These are phyloP conservation scores for Farysia itapuensis DNA, from an alignment of 1,284 basidiomycete species.

Conservation along the genomic window DNA sequence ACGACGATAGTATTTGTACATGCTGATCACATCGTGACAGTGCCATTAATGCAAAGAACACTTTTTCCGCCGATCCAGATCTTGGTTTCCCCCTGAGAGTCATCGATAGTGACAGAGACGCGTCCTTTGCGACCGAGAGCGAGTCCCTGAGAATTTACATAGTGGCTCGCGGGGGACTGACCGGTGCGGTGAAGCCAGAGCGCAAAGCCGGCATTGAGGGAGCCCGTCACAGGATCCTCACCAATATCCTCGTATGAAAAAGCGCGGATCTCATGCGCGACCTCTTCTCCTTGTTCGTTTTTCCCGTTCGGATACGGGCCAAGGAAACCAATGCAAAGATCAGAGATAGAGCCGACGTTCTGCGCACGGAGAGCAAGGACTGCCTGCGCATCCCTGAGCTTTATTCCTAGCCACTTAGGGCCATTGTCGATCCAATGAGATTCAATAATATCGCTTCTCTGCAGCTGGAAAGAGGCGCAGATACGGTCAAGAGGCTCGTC, in stretches of 20 bases:
- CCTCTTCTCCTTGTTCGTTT: slow-evolving; percentile 8
- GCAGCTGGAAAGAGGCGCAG: slow-evolving; percentile 15
- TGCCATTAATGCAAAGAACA: slow-evolving; percentile 33
- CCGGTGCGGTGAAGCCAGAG: slow-evolving; percentile 33
- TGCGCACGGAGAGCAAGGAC: slow-evolving; percentile 36
- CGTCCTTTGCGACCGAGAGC: slow-evolving; percentile 31
- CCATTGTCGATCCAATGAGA: slow-evolving; percentile 47
- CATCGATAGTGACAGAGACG: slow-evolving; percentile 23
- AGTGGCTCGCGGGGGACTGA: slow-evolving; percentile 15
- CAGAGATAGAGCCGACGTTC: slow-evolving; percentile 5
- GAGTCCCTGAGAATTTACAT: slow-evolving; percentile 35
- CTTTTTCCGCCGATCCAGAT: slow-evolving; percentile 46
- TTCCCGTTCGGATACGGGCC: slow-evolving; percentile 26
- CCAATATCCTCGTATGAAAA: slow-evolving; percentile 24
- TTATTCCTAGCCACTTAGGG: slow-evolving; percentile 44
- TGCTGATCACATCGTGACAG: too few relatives aligned
- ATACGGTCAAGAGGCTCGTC: slow-evolving; percentile 7
- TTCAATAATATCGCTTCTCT: slow-evolving; percentile 12
- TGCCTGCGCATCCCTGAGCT: slow-evolving; percentile 17
- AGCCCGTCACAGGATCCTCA: slow-evolving; percentile 53
- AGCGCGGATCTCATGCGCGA: slow-evolving; percentile 36
- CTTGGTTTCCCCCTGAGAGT: slow-evolving; percentile 4
- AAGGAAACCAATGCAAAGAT: slow-evolving; percentile 38
- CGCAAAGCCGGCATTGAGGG: slow-evolving; percentile 46
- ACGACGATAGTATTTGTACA: too few relatives aligned